Evolutionary conservation across 257 asterid species (phyloP).

Genomic region (Jasminum sambac): DNA sequence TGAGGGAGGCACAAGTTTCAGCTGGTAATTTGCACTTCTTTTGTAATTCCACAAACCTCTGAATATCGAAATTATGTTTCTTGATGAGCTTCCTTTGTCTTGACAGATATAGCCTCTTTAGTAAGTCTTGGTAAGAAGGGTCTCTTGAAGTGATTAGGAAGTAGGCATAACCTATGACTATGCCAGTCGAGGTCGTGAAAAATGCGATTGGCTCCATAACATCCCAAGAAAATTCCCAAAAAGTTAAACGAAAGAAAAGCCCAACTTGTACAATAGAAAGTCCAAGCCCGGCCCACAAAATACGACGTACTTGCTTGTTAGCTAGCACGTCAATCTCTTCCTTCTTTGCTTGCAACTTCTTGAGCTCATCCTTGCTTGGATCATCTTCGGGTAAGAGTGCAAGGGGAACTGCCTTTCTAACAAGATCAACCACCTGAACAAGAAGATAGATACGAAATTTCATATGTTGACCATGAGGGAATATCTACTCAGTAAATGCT

Average conservation of each 20-base stretch:
- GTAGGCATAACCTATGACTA: constrained; percentile 80
- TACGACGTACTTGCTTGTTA: constrained; percentile 81
- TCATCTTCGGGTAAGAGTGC: constrained; percentile 70
- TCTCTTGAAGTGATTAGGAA: constrained; percentile 86
- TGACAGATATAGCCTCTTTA: constrained; percentile 80
- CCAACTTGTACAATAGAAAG: constrained; percentile 61
- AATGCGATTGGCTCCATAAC: constrained; percentile 95
- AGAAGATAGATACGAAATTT: not conserved
- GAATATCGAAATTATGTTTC: constrained; percentile 59
- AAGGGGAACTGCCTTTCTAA: constrained; percentile 76
- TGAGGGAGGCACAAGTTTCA: constrained; percentile 46
- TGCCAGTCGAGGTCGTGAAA: constrained; percentile 71
- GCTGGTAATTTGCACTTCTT: constrained; percentile 51
- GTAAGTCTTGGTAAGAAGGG: constrained; percentile 75
- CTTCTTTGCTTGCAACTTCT: constrained; percentile 57
- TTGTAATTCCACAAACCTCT: constrained; percentile 73
- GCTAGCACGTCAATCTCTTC: constrained; percentile 70
- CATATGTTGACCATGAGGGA: not conserved
- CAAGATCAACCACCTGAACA: constrained; percentile 79
- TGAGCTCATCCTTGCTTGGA: constrained; percentile 59
- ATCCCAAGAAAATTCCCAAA: constrained; percentile 98
- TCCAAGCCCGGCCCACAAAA: constrained; percentile 76
- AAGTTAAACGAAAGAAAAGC: constrained; percentile 88
- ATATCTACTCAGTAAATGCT: not conserved
- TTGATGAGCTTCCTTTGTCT: constrained; percentile 85